Conservation (phyloP, 106 monocot genomes). For the Hemerocallis citrina region DNA sequence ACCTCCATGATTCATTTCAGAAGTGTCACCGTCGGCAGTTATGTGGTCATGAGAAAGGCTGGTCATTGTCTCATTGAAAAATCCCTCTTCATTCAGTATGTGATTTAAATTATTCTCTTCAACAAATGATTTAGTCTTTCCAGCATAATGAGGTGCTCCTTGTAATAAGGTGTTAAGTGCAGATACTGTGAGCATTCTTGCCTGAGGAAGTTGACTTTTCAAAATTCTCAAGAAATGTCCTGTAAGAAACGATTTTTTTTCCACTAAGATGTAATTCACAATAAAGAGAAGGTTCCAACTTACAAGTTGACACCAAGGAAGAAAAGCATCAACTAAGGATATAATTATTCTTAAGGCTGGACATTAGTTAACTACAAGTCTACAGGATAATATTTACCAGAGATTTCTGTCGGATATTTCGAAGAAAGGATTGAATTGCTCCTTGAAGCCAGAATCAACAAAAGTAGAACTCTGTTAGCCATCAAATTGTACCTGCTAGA, state of each 20-base stretch:
- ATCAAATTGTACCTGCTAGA: conserved; percentile 86
- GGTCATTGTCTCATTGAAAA: conserved; percentile 67
- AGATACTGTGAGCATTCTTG: conserved; percentile 93
- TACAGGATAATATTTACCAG: conserved; percentile 45
- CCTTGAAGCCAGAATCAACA: conserved; percentile 69
- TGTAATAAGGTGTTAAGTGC: conserved; percentile 78
- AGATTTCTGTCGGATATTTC: conserved; percentile 44
- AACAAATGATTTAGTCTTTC: conserved; percentile 15
- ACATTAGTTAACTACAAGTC: neutral
- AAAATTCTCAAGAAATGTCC: conserved; percentile 86
- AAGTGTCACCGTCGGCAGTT: conserved; percentile 62
- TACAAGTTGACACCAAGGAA: neutral
- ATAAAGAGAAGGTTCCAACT: neutral
- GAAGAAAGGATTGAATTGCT: conserved; percentile 48
- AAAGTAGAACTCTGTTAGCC: conserved; percentile 83
- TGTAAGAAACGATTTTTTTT: conserved; percentile 22
- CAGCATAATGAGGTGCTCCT: conserved; percentile 46
- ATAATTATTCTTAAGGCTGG: neutral
- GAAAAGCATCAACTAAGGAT: neutral
- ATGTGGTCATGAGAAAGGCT: conserved; percentile 89
- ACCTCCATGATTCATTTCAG: conserved; percentile 46
- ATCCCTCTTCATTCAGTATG: conserved; percentile 65
- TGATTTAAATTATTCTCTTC: conserved; percentile 31
- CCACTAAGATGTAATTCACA: neutral
- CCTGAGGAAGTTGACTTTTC: conserved; percentile 88